These are phyloP conservation scores for Lasiodiplodia citricola DNA, from an alignment of 2,329 filamentous ascomycete species.

Conservation along the genomic window DNA sequence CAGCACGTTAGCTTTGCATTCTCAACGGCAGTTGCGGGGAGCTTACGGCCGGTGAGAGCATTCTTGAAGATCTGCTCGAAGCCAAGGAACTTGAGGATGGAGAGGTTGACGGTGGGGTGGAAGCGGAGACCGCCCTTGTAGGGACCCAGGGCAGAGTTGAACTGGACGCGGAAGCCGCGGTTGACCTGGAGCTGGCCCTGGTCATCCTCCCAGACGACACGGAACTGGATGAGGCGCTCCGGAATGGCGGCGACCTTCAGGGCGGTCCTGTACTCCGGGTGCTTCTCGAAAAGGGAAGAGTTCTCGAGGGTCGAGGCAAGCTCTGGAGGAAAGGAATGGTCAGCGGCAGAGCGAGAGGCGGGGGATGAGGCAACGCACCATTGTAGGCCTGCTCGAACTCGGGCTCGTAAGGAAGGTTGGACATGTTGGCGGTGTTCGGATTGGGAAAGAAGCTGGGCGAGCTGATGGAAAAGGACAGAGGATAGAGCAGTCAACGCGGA, in stretches of 20 bases:
- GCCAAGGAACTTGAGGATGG: slow-evolving; percentile 90
- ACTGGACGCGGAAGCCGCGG: slow-evolving; percentile 94
- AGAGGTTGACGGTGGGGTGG: slow-evolving; percentile 84
- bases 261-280: slow-evolving; percentile 92
- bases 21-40: no score
- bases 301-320: slow-evolving; percentile 93
- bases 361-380: slow-evolving; percentile 61
- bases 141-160: slow-evolving; percentile 95
- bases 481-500: neutral
- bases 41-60: slow-evolving; percentile 88
- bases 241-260: slow-evolving; percentile 87
- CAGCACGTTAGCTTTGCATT: slow-evolving; percentile 15
- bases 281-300: slow-evolving; percentile 88
- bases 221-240: slow-evolving; percentile 96
- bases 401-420: slow-evolving; percentile 84
- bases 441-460: slow-evolving; percentile 7
- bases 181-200: slow-evolving; percentile 87
- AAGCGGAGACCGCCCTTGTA: slow-evolving; percentile 98
- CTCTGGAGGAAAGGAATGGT: slow-evolving; percentile 63
- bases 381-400: slow-evolving; percentile 99
- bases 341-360: neutral
- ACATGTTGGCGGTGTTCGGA: slow-evolving; percentile 61
- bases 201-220: slow-evolving; percentile 96
- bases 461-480: slow-evolving; percentile 25
- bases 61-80: slow-evolving; percentile 99